Evolutionary conservation across 2,329 filamentous ascomycete species (phyloP).

Genomic region (Colletotrichum destructivum): DNA sequence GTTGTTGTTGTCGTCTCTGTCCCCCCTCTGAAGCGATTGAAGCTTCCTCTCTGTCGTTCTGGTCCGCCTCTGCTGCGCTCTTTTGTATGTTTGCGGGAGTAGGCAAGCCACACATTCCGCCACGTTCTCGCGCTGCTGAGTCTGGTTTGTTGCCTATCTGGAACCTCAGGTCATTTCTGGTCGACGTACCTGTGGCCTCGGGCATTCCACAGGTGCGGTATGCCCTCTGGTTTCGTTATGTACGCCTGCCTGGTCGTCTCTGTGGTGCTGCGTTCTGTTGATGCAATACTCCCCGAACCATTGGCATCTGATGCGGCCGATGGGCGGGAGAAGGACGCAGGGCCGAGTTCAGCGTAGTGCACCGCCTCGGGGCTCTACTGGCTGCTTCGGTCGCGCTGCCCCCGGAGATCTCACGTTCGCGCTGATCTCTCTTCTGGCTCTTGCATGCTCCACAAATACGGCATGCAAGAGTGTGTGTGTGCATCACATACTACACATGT

Average conservation of each 20-base stretch:
- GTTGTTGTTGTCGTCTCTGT: neutral
- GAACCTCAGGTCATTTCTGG: neutral
- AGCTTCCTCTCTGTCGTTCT: neutral
- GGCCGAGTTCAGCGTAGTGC: conserved; percentile 18
- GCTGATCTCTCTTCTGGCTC: conserved; percentile 10
- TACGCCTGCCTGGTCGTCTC: neutral
- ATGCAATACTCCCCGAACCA: neutral
- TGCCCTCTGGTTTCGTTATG: conserved; percentile 4
- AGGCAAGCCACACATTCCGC: conserved; percentile 29
- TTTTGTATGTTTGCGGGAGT: conserved; percentile 30
- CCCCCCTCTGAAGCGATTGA: too few relatives aligned
- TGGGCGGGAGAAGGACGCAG: neutral
- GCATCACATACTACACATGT: conserved; percentile 5
- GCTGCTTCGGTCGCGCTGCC: conserved; percentile 27
- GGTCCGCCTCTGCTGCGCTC: neutral
- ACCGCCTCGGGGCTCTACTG: conserved; percentile 10
- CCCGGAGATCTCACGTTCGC: conserved; percentile 31
- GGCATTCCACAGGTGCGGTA: neutral
- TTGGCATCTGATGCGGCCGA: neutral
- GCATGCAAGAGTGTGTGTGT: conserved; percentile 20
- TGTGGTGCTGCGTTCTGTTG: neutral
- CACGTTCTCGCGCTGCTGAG: conserved; percentile 19
- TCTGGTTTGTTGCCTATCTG: conserved; percentile 6
- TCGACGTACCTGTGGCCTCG: conserved; percentile 19
- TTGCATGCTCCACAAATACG: conserved; percentile 5